A percentile compares a stretch with the other conserved stretches of the same genome.
These are phyloP conservation scores for Groenewaldozyma auringiensis DNA, from an alignment of 1,139 yeast species.

Conservation along the genomic window DNA sequence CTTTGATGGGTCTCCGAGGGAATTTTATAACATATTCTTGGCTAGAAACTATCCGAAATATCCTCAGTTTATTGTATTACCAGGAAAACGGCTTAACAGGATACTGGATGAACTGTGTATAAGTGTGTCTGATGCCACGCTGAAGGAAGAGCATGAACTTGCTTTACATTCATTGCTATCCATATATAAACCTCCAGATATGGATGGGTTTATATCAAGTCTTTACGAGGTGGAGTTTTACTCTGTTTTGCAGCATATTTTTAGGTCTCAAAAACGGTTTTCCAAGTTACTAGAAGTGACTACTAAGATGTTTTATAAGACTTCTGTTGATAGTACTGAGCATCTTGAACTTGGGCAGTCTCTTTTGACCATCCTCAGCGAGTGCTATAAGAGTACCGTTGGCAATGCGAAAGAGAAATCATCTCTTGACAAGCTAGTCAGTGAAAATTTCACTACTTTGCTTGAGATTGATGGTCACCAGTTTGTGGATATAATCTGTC, in stretches of 20 bases:
- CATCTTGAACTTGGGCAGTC: conserved; percentile 10
- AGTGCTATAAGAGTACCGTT: conserved; percentile 20
- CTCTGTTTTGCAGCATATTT: conserved; percentile 52
- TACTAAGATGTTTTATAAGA: conserved; percentile 21
- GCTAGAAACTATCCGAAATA: conserved; percentile 75
- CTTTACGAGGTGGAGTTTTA: conserved; percentile 48
- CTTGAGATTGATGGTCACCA: conserved; percentile 15
- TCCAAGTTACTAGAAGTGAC: conserved; percentile 44
- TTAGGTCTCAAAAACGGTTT: conserved; percentile 45
- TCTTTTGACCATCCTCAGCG: conserved; percentile 24
- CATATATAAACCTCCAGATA: conserved; percentile 48
- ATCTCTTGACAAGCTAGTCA: conserved; percentile 16
- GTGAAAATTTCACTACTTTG: conserved; percentile 18
- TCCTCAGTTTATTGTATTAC: conserved; percentile 62
- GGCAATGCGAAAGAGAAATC: conserved; percentile 16
- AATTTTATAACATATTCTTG: conserved; percentile 55
- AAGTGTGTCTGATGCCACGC: conserved; percentile 29
- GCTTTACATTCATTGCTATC: conserved; percentile 65
- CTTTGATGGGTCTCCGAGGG: conserved; percentile 26
- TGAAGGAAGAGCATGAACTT: conserved; percentile 57
- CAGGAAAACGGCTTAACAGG: conserved; percentile 47
- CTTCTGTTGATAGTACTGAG: conserved; percentile 12
- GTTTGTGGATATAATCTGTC: conserved; percentile 18
- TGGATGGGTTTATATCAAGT: conserved; percentile 40
- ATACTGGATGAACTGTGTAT: conserved; percentile 47